Base-by-base conservation (phyloP, 2,329 filamentous ascomycete genomes). In the Sporothrix mexicana region DNA sequence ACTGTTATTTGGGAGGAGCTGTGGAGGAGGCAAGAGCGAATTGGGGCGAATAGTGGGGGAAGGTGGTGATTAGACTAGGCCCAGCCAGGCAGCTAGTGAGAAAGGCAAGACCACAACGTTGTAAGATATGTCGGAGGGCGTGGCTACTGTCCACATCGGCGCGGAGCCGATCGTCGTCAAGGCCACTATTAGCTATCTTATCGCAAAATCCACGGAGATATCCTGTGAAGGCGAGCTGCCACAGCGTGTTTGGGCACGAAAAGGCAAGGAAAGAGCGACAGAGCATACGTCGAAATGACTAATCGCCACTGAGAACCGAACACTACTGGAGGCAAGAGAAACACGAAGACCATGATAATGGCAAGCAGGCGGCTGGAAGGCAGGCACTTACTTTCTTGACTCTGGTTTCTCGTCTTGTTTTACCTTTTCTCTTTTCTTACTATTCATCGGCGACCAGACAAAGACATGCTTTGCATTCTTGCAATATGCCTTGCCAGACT, bases 151-250 rank as follows among this genome's bases (percentile, higher is more conserved):
- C n/a, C n/a, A 47, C n/a, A 23, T 23, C 41, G n/a, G 61, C 10
- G 61, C 41, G 61, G 61, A 64, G 41, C 61, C 61, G 36, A 64
- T 9, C 41, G 41, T 41, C n/a, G 23, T 45, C 41, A 9, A 49
- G 64, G 45, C 15, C 15, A 23, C 36, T 64, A 2, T 23, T 47
- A 47, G 61, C 20, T 49, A 47, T 59, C 67, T 70, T 70, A 61
- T 70, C 68, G 68, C 53, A 70, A 53, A 49, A 7, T 43, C 49
- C 3, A 69, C 49, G 66, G 66, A 55, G 66, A 55, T 69, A 69
- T 36, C 5, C 66, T 23, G 10, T 9, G 10, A 45, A 15, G 20
- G 41, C 41, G 41, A 47, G 55, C 25, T 59, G 9, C 47, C 13
- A 49, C 13, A 13, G 2, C 17, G 47, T 49, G 45, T 15, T 17